Percentiles rank a stretch among this genome's conserved stretches.
These are phyloP conservation scores for Gigaspora rosea DNA, from an alignment of 192 early-diverging fungal genomes.

Conservation along the genomic window DNA sequence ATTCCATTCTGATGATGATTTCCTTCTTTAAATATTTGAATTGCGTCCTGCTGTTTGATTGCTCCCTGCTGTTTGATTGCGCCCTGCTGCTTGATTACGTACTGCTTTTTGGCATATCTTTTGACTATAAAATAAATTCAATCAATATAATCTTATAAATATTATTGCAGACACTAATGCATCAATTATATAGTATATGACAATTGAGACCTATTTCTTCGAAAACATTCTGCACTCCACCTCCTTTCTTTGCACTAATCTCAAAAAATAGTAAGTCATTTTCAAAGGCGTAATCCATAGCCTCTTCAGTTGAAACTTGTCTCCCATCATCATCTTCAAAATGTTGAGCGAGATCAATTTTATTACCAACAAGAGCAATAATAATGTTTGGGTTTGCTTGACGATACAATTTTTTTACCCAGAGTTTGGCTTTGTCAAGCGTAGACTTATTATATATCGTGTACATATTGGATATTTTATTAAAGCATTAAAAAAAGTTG, in stretches of 20 bases:
- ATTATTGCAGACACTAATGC: background rate
- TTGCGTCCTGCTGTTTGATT: too few relatives aligned
- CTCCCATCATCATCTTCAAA: constrained; percentile 54
- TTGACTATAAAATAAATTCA: constrained; percentile 36
- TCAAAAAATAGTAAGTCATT: constrained; percentile 83
- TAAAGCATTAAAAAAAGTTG: too few relatives aligned
- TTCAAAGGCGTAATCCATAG: constrained; percentile 78
- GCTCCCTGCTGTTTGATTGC: too few relatives aligned
- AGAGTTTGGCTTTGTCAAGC: constrained; percentile 89
- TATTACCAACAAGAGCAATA: constrained; percentile 96
- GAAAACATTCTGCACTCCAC: constrained; percentile 85
- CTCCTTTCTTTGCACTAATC: constrained; percentile 85
- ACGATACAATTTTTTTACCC: constrained; percentile 95
- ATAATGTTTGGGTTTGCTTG: constrained; percentile 95
- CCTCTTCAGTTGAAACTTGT: constrained; percentile 75
- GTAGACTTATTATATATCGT: constrained; percentile 55
- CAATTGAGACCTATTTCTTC: constrained; percentile 71
- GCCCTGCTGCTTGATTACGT: too few relatives aligned
- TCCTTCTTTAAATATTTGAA: too few relatives aligned
- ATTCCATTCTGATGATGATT: too few relatives aligned
- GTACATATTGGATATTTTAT: too few relatives aligned
- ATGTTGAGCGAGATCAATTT: constrained; percentile 75
- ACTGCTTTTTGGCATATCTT: background rate
- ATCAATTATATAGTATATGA: background rate
- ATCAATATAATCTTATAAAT: background rate